phyloP scores from a whole-genome alignment of 2,329 filamentous ascomycete species.

The Immersiporthe knoxdaviesiana region DNA sequence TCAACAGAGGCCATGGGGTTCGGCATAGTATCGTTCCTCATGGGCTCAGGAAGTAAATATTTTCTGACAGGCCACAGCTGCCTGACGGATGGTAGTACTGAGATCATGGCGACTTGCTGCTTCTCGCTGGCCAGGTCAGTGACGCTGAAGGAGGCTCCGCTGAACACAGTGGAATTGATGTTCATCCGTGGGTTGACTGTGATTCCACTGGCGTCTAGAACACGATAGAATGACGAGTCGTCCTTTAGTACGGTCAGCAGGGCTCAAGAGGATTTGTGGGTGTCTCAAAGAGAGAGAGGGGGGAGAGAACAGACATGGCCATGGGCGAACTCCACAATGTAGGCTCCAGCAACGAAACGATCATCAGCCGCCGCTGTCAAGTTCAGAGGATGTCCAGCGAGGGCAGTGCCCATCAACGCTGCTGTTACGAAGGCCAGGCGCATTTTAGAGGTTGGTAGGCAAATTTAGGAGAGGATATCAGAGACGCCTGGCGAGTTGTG shows the following conservation, averaged over 20 bases:
- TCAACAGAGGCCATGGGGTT: slow-evolving; percentile 5
- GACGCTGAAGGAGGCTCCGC: slow-evolving; percentile 32
- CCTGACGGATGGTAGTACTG: slow-evolving; percentile 34
- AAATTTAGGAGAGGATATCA: too few species aligned
- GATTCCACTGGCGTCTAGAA: slow-evolving; percentile 28
- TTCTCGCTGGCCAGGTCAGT: slow-evolving; percentile 18
- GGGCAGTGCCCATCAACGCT: slow-evolving; percentile 13
- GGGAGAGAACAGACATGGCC: slow-evolving; percentile 23
- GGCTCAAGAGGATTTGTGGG: not conserved
- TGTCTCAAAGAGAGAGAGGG: not conserved
- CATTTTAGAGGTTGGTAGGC: slow-evolving; percentile 11
- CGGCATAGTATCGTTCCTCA: not conserved
- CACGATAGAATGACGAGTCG: slow-evolving; percentile 30
- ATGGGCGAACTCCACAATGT: slow-evolving; percentile 34
- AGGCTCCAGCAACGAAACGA: slow-evolving; percentile 20
- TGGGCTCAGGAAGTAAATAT: slow-evolving; percentile 23
- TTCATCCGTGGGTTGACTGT: slow-evolving; percentile 30
- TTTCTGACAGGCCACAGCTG: slow-evolving; percentile 38
- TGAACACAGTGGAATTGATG: slow-evolving; percentile 33
- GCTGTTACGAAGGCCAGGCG: not conserved
- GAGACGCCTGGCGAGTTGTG: not conserved
- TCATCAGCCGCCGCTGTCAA: not conserved
- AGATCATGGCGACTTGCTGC: slow-evolving; percentile 32
- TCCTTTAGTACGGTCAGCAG: slow-evolving; percentile 19
- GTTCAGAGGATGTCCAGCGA: not conserved